phyloP scores from a whole-genome alignment of 306 rosid species.

The Canavalia gladiata region DNA sequence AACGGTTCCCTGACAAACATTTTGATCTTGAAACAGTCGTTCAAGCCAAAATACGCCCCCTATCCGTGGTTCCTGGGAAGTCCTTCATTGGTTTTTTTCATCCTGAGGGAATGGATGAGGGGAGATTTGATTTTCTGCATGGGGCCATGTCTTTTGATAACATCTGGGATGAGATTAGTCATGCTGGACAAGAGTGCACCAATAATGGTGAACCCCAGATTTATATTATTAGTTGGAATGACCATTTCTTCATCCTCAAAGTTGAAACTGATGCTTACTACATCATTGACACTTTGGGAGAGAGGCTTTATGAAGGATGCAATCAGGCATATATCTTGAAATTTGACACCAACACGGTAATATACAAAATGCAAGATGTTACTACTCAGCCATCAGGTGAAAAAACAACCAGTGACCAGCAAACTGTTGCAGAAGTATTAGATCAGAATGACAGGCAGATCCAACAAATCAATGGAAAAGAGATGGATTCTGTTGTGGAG shows the following conservation, averaged over 20 bases:
- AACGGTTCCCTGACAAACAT: constrained; percentile 95
- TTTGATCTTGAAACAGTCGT: constrained; percentile 95
- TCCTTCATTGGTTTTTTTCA: constrained; percentile 95
- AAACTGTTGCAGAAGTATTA: constrained; percentile 52
- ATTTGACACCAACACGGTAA: constrained; percentile 72
- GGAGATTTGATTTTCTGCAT: constrained; percentile 83
- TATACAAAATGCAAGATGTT: constrained; percentile 63
- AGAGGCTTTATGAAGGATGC: constrained; percentile 98
- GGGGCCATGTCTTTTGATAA: constrained; percentile 98
- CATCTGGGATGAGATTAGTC: constrained; percentile 98
- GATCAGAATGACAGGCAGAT: constrained; percentile 62
- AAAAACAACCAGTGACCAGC: constrained; percentile 58
- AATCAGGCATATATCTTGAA: constrained; percentile 90
- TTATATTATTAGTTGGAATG: constrained; percentile 95
- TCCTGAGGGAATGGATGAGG: constrained; percentile 95
- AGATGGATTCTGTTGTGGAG: constrained; percentile 55
- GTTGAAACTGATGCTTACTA: constrained; percentile 87
- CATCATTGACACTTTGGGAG: constrained; percentile 95
- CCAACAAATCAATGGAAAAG: constrained; percentile 59
- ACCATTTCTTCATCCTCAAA: constrained; percentile 97
- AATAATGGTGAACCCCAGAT: constrained; percentile 68
- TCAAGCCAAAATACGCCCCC: constrained; percentile 93
- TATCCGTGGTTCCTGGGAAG: constrained; percentile 76
- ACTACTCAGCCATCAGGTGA: constrained; percentile 64
- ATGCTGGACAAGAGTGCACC: constrained; percentile 60